Conservation (phyloP, 2,329 filamentous ascomycete species). For the Fusarium sp. region DNA sequence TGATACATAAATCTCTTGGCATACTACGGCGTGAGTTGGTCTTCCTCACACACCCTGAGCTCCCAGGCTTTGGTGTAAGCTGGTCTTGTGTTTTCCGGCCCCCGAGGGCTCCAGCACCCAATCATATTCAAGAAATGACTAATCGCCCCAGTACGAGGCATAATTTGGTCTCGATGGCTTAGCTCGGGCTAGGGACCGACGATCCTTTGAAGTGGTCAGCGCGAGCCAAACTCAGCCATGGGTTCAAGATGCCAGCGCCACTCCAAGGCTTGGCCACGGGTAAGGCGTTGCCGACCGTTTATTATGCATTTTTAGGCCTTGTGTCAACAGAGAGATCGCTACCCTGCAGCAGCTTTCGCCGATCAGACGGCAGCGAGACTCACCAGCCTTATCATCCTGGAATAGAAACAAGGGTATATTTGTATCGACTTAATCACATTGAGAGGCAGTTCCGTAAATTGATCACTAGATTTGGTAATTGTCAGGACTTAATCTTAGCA, state of each 20-base stretch:
- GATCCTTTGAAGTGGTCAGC: slow-evolving; percentile 5
- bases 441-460: no score
- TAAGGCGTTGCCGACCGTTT: slow-evolving; percentile 15
- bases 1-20: no score
- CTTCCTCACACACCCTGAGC: neutral
- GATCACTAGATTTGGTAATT: no score
- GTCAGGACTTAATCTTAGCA: no score
- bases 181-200: neutral
- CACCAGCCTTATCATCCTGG: no score
- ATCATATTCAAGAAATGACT: neutral
- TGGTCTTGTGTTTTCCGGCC: no score
- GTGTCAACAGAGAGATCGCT: neutral
- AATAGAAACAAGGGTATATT: no score
- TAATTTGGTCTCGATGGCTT: neutral
- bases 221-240: neutral
- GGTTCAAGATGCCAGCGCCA: neutral
- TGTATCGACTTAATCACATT: no score
- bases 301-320: neutral
- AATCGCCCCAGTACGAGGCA: neutral
- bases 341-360: neutral
- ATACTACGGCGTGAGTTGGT: no score
- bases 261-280: slow-evolving; percentile 20
- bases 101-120: no score
- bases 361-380: neutral
- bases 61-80: no score